Conservation (phyloP, 2,329 filamentous ascomycete species). For the Fusarium cicatricum region DNA sequence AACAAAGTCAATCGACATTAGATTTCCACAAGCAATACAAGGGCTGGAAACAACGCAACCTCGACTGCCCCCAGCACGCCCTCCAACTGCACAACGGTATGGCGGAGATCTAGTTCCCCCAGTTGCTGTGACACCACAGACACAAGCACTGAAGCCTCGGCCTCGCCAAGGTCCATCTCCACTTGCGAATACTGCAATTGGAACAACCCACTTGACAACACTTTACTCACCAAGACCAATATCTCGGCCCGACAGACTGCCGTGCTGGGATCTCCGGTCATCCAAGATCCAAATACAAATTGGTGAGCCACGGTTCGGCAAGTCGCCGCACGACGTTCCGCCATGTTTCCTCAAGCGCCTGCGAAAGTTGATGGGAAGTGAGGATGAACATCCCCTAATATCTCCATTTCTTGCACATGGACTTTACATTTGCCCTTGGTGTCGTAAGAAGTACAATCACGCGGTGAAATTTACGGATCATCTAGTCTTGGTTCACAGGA, state of each 20-base stretch:
- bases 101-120: background rate
- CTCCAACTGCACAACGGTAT: conserved; percentile 4
- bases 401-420: background rate
- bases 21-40: conserved; percentile 3
- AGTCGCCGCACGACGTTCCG: conserved; percentile 3
- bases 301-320: conserved; percentile 3
- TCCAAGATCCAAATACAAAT: conserved; percentile 1
- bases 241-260: no score
- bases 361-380: background rate
- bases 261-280: no score
- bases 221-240: no score
- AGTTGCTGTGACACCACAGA: no score
- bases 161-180: no score
- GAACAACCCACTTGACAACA: background rate
- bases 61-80: conserved; percentile 2
- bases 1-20: conserved; percentile 3
- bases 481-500: background rate
- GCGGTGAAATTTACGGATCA: conserved; percentile 2
- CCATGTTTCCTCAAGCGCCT: background rate
- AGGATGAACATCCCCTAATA: conserved; percentile 1
- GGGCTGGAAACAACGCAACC: background rate
- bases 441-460: background rate
- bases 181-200: background rate
- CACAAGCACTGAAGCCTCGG: no score
- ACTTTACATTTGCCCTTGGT: conserved; percentile 1